Evolutionary conservation across 345 rosid species (phyloP).

Genomic region (Boechera stricta): DNA sequence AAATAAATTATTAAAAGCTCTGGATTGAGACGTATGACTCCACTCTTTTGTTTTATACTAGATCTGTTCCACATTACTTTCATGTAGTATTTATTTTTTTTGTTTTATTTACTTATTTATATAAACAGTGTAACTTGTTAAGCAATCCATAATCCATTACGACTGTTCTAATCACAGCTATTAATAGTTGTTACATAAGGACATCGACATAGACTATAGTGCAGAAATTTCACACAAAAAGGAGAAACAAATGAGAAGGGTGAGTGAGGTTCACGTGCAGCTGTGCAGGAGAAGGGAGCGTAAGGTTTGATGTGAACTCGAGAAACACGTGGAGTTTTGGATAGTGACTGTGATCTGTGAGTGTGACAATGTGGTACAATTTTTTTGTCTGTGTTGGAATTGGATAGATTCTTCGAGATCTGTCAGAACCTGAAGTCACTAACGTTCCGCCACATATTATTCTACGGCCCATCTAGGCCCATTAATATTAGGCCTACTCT

Average conservation of each 20-base stretch:
- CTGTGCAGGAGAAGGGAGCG: neutral
- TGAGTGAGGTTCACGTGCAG: slow-evolving; percentile 3
- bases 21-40: too few species aligned
- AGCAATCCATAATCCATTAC: neutral
- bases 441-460: slow-evolving; percentile 21
- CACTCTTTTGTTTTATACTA: too few species aligned
- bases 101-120: neutral
- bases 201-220: neutral
- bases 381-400: neutral
- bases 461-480: slow-evolving; percentile 4
- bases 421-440: neutral
- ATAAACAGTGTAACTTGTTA: neutral
- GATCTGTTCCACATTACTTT: too few species aligned
- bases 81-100: neutral
- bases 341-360: neutral
- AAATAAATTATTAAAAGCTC: too few species aligned
- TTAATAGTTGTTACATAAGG: neutral
- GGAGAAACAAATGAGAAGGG: neutral
- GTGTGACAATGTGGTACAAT: neutral
- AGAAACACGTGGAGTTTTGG: slow-evolving; percentile 22
- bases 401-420: slow-evolving; percentile 11
- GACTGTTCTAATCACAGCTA: neutral
- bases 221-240: neutral
- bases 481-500: neutral
- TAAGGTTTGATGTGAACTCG: slow-evolving; percentile 1